Evolutionary conservation across 1,284 basidiomycete species (phyloP), one percentile per base, ranked within the genome.

Genomic region (Xanthoconium separans): DNA sequence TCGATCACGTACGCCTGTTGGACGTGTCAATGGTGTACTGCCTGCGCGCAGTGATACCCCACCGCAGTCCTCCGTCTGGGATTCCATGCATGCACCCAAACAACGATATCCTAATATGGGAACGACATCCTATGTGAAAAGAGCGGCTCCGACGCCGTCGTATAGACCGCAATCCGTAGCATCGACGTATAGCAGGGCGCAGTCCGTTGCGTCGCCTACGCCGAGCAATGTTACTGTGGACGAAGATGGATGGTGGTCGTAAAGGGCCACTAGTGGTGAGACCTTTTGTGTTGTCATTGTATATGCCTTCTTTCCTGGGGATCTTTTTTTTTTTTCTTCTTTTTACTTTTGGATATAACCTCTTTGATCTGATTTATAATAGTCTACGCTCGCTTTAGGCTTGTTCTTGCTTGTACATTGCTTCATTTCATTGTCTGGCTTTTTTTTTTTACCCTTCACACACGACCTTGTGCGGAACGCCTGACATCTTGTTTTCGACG

Each of bases 231-330:
- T 86, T 16, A 89, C 87, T 1, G 74, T 82, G 51, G 81, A 82
- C 43, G 77, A 83, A 2, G 85, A 91, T 47, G 90, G 89, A 33
- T 92, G 89, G 90, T 92, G 81, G 77, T 73, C 73, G 58, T 87
- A 77, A 72, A 61, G 36, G 48, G 36, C 22, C 33, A 18, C 36
- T 49, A 22, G 27, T 24, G 41, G 31, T 29, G 34, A 45, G 12
- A 24, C 18, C 16, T 27, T 15, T 16, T 61, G 52, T 65, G 59
- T 22, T 16, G 44, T 50, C 57, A 61, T 22, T n/a, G 45, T 50
- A 62, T 39, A 39, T 39, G 20, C 27, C 8, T 30, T 22, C 2
- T 22, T 22, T 22, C 43, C 6, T 50, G 50, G 61, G 34, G 34
- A n/a, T 36, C 13, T 16, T 57, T 34, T 43, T 18, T 18, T 52